Base-by-base conservation (phyloP, 768 basidiomycete genomes). In the Cyclocybe cylindracea region DNA sequence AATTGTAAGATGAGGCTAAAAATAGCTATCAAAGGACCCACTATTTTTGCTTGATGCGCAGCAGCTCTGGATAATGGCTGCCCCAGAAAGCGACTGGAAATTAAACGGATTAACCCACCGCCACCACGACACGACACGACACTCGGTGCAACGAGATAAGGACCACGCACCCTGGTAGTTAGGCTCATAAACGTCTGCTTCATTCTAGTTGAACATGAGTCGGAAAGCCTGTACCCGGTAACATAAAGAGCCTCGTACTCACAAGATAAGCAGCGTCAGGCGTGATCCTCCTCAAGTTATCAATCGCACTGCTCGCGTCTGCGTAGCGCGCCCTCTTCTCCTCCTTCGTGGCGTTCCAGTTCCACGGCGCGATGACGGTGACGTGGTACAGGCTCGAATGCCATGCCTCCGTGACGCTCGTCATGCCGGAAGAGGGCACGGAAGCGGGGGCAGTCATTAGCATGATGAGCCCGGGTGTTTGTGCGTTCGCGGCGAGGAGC, bases 141-240 rank as follows among this genome's bases (percentile, higher is more conserved):
- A 3, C 9, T 46, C 42, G 36, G 6, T 10, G 24, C 33, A 46
- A 46, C 33, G n/a, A 16, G 32, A 19, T 1, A 2, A 19, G 34
- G 41, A 46, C n/a, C 16, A 39, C 55, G 19, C 54, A 76, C 75
- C 69, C 66, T 77, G 59, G 51, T 72, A 65, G 51, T 77, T 74
- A 10, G 75, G 74, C 51, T 79, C 77, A 46, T 78, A 69, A 7
- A 78, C 73, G 56, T 78, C 78, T 1, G 77, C 75, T 54, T 79
- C 78, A 48, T 78, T 79, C 77, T 78, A 46, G 11, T 34, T 38
- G 1, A 38, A 24, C 32, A 18, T 46, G 42, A 57, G 10, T 29
- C 4, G n/a, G 9, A 39, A 14, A 24, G 5, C 24, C 3, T 24
- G 24, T 24, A 24, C 24, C 24, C 2, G 24, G 9, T 33, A 37